A percentile compares a stretch with the other conserved stretches of the same genome.
Conservation (phyloP, 2,329 filamentous ascomycete genomes). For the Tolypocladium ovalisporum region DNA sequence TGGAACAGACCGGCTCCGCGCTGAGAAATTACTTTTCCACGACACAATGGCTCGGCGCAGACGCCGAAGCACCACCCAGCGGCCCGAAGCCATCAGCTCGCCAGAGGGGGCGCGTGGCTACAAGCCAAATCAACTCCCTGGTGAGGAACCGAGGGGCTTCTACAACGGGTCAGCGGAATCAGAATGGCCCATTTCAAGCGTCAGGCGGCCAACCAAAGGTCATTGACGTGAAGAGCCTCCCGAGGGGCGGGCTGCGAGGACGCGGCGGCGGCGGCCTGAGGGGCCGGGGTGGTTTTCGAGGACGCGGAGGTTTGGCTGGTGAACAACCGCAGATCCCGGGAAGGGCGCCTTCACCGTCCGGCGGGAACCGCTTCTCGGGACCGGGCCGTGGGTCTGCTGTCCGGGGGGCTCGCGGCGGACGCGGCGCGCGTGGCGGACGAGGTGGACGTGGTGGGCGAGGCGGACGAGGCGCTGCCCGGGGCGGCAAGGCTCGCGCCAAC, state of each 20-base stretch:
- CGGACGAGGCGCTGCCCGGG: slow-evolving; percentile 7
- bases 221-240: slow-evolving; percentile 28
- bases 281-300: slow-evolving; percentile 6
- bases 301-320: slow-evolving; percentile 1
- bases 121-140: slow-evolving; percentile 21
- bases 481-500: slow-evolving; percentile 8
- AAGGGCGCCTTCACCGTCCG: slow-evolving; percentile 1
- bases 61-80: slow-evolving; percentile 11
- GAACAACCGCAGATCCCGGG: background rate
- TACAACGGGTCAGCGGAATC: background rate
- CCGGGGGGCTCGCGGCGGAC: slow-evolving; percentile 8
- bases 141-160: slow-evolving; percentile 10
- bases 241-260: slow-evolving; percentile 16
- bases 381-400: slow-evolving; percentile 2
- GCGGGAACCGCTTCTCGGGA: slow-evolving; percentile 9
- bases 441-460: slow-evolving; percentile 2
- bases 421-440: background rate
- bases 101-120: slow-evolving; percentile 21
- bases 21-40: slow-evolving; percentile 25
- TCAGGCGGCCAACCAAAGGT: slow-evolving; percentile 18
- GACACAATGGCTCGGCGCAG: slow-evolving; percentile 20
- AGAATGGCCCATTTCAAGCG: background rate
- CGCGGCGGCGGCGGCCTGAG: slow-evolving; percentile 15
- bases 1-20: slow-evolving; percentile 17
- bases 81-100: slow-evolving; percentile 13